Conservation (phyloP, 2,329 filamentous ascomycete genomes). For the Trichoderma koningii region DNA sequence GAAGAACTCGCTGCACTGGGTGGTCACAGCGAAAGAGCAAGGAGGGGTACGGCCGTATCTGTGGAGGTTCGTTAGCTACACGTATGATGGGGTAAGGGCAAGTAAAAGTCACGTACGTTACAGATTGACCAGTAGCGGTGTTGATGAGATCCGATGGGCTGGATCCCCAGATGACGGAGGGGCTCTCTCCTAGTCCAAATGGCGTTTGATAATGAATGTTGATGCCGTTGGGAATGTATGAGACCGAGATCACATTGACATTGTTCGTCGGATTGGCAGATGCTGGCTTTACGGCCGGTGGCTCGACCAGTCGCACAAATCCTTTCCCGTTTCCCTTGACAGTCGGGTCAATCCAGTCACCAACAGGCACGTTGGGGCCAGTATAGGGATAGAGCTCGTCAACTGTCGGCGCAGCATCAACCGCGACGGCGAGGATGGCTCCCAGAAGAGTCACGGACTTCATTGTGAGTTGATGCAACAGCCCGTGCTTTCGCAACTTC, state of each 20-base stretch:
- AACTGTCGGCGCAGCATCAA: neutral
- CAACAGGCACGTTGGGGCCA: conserved; percentile 1
- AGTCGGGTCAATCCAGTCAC: conserved; percentile 11
- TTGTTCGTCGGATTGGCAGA: conserved; percentile 16
- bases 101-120: neutral
- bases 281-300: conserved; percentile 14
- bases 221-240: conserved; percentile 15
- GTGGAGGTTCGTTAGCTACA: neutral
- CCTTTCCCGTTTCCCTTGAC: conserved; percentile 18
- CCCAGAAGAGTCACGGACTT: conserved; percentile 6
- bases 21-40: neutral
- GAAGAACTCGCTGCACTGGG: conserved; percentile 22
- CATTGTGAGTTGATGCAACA: neutral
- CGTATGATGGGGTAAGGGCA: too few relatives aligned
- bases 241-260: conserved; percentile 13
- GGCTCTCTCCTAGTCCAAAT: conserved; percentile 9
- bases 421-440: conserved; percentile 8
- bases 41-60: conserved; percentile 17
- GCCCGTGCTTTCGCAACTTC: neutral
- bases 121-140: conserved; percentile 1
- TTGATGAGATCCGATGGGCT: conserved; percentile 4
- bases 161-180: conserved; percentile 8
- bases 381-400: conserved; percentile 19
- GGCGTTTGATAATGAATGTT: conserved; percentile 20
- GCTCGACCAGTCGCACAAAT: conserved; percentile 14